Base-by-base conservation (phyloP, 192 early-diverging fungal genomes). In the Podochytrium sp. region DNA sequence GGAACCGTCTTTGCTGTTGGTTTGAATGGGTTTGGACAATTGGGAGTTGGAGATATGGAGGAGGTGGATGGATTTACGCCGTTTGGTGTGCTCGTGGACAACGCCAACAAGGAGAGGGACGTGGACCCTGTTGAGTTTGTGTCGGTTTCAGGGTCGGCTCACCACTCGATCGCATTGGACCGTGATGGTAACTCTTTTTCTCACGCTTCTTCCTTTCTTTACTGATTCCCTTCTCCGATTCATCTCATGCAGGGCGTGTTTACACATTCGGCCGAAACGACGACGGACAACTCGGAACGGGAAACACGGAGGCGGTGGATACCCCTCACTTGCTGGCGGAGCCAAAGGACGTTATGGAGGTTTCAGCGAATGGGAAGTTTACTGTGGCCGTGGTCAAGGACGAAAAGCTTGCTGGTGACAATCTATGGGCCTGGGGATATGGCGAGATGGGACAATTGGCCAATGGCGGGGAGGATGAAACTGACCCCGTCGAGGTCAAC, bases 1-100 rank as follows among this genome's bases (percentile, higher is more conserved):
- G 87, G 89, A 57, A 76, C 84, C 16, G 79, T 96, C 16, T 94
- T 85, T 68, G 84, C 88, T 10, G 95, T 93, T 89, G 96, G 96
- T 20, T 83, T 96, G 56, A 98, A 98, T 78, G 95, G 95, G 66
- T 92, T 91, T 75, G 88, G 87, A 50, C 96, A 98, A 80, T 90
- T 94, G 65, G 95, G 95, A 1, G 73, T 91, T 37, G 80, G 82
- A 0, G 80, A 85, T 65, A 42, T 34, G 23, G 77, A 76, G 33
- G 84, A 83, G 33, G 39, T 73, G 30, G 77, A 88, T 2, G 78
- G 81, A 41, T 91, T 92, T 3, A 39, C 25, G 27, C 69, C 69
- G 39, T 60, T 71, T 55, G 56, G 55, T 4, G 80, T 86, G 6
- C 68, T 57, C 1, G 82, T 96, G 16, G 76, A 86, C 4, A 82